phyloP scores from a whole-genome alignment of 768 basidiomycete species.

The Leccinum variicolor region DNA sequence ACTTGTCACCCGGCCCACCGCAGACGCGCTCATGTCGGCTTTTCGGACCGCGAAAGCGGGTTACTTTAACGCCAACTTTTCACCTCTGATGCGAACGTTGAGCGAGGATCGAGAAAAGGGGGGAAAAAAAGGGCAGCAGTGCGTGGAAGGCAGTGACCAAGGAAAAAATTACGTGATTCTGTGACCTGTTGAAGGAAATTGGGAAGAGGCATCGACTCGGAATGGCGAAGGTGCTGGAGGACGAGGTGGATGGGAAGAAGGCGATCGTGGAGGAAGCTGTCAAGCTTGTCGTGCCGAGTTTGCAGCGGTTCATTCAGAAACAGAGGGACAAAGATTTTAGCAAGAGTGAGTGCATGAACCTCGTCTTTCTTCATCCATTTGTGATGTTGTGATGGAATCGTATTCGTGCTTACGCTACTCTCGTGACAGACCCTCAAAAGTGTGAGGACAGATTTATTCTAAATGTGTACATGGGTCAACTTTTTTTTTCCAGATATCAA shows the following conservation, averaged over 20 bases:
- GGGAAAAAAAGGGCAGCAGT: constrained; percentile 45
- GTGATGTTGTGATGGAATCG: neutral
- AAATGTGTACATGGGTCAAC: constrained; percentile 8
- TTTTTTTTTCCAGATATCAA: constrained; percentile 68
- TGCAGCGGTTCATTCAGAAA: constrained; percentile 73
- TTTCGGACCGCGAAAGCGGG: constrained; percentile 80
- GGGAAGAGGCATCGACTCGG: constrained; percentile 74
- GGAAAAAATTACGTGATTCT: constrained; percentile 82
- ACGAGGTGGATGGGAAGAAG: constrained; percentile 58
- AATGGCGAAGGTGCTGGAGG: constrained; percentile 64
- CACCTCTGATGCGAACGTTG: constrained; percentile 65
- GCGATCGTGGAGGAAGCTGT: constrained; percentile 70
- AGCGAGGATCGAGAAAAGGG: constrained; percentile 43
- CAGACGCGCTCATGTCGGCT: constrained; percentile 61
- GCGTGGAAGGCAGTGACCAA: constrained; percentile 59
- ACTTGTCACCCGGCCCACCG: constrained; percentile 58
- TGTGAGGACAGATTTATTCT: constrained; percentile 34
- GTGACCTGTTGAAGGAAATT: constrained; percentile 75
- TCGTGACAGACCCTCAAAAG: constrained; percentile 46
- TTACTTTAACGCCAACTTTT: constrained; percentile 83
- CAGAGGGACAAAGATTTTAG: constrained; percentile 81
- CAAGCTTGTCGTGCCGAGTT: constrained; percentile 70
- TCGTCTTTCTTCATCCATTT: neutral
- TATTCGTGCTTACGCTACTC: constrained; percentile 1
- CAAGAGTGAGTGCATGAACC: constrained; percentile 54